Base-by-base conservation (phyloP, 2,329 filamentous ascomycete genomes). In the Trichoderma atrobrunneum region DNA sequence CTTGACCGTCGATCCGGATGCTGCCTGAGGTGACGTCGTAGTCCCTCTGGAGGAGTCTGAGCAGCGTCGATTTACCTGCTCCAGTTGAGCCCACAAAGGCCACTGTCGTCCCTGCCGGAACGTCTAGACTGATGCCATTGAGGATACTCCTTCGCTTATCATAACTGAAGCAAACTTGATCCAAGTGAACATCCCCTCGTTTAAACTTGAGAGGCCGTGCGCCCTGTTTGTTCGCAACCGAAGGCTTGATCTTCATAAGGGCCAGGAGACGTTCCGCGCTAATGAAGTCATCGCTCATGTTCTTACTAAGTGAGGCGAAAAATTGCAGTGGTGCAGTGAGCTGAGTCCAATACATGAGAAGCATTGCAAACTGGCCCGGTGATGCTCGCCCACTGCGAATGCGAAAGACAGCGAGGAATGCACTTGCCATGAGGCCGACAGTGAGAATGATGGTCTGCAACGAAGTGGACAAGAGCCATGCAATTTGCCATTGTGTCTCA, bases 341-440 rank as follows among this genome's bases (percentile, higher is more conserved):
- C 77, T 93, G 91, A 21, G 87, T 87, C 91, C 93, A 93, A 79
- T 93, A 94, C 68, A 90, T 91, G 73, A 93, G 82, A 18, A 94
- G 84, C 81, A 90, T 89, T 70, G 92, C 89, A 75, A 94, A 93
- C 74, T 91, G 86, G 70, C 91, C 91, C 12, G 91, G 84, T 6
- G 87, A 88, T 5, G 88, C 87, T 67, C 86, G 81, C 1, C 86
- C 87, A n/a, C 85, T 85, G 2, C 86, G 90, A 69, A 94, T 90
- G 74, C 92, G 90, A 78, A 90, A 92, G 0, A 90, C 87, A 2
- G 87, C 87, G 54, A 90, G 76, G 75, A 88, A 88, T 2, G 87
- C 84, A 43, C 88, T 88, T 4, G 91, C 91, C 16, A 92, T 85
- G 54, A 94, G 87, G 71, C 92, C 92, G 73, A 87, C 89, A 0